Conservation (phyloP, 371 early-diverging fungal genomes). For the Parasitella parasitica region DNA sequence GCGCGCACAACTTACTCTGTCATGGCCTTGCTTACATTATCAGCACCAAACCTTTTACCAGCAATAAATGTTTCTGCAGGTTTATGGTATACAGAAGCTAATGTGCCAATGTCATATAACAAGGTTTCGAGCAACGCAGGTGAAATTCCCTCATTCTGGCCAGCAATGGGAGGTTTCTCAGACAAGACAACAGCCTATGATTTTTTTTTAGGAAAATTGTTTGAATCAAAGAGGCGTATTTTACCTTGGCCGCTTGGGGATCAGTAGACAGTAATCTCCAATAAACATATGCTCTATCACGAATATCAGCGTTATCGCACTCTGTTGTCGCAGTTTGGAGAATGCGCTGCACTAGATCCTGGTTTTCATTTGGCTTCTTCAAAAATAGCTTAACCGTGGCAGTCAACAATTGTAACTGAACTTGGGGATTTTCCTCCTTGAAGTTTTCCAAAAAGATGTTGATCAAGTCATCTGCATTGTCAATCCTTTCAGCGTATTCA, state of each 20-base stretch:
- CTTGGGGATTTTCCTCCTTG: constrained; percentile 66
- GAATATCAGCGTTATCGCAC: constrained; percentile 92
- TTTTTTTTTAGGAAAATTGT: background rate
- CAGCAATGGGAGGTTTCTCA: constrained; percentile 91
- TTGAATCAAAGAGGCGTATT: background rate
- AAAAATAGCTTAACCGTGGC: constrained; percentile 91
- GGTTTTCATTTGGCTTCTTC: constrained; percentile 84
- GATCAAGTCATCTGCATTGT: constrained; percentile 82
- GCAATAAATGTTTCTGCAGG: constrained; percentile 81
- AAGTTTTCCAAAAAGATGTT: constrained; percentile 72
- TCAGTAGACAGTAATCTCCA: constrained; percentile 95
- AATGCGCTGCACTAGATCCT: constrained; percentile 84
- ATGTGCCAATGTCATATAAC: constrained; percentile 79
- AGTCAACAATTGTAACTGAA: constrained; percentile 84
- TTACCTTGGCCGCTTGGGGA: constrained; percentile 78
- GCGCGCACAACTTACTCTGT: constrained; percentile 42
- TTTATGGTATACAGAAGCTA: constrained; percentile 94
- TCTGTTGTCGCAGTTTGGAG: constrained; percentile 88
- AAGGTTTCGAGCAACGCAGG: constrained; percentile 85
- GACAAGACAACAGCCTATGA: constrained; percentile 69
- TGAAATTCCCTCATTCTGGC: constrained; percentile 79
- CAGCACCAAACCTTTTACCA: constrained; percentile 62
- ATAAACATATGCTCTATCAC: constrained; percentile 95
- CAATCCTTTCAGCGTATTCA: constrained; percentile 92
- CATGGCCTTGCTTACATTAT: constrained; percentile 49